A percentile compares a stretch with the other conserved stretches of the same genome.
These are phyloP conservation scores for Ehretia macrophylla DNA, from an alignment of 257 asterid genomes.

Conservation along the genomic window DNA sequence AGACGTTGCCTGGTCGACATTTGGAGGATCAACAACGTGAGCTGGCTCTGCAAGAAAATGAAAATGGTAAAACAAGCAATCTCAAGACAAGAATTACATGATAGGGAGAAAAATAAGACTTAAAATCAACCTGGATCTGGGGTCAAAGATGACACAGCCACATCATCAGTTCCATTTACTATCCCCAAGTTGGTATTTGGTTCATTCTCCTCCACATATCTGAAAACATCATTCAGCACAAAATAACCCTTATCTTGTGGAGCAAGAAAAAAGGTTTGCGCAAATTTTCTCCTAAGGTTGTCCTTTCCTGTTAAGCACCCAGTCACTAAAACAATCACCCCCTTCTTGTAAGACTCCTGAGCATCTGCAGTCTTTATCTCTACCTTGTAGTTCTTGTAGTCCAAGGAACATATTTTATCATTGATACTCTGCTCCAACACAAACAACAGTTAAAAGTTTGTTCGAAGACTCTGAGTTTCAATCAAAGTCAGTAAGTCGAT, in stretches of 20 bases:
- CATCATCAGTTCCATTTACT: conserved; percentile 34
- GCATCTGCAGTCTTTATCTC: conserved; percentile 96
- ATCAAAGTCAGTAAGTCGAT: no score
- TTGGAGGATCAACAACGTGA: no score
- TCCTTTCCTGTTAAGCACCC: conserved; percentile 87
- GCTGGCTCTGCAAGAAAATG: no score
- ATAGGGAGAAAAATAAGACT: conserved; percentile 5
- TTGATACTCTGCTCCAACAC: conserved; percentile 58
- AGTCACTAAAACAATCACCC: conserved; percentile 80
- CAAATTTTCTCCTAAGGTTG: conserved; percentile 54
- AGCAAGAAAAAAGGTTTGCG: conserved; percentile 90
- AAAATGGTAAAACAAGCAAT: no score
- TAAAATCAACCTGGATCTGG: conserved; percentile 4
- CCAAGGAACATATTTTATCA: conserved; percentile 69
- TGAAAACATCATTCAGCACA: conserved; percentile 76
- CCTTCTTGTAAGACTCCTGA: conserved; percentile 65
- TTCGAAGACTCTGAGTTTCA: no score
- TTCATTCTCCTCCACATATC: conserved; percentile 62
- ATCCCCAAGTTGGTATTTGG: conserved; percentile 22
- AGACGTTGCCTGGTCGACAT: no score
- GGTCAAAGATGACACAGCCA: conserved; percentile 8
- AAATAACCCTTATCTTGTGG: conserved; percentile 91
- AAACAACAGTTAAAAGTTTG: no score
- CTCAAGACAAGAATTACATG: no score
- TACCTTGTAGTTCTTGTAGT: conserved; percentile 86